Evolutionary conservation across 1,284 basidiomycete species (phyloP).

Genomic region (Naganishia liquefaciens): DNA sequence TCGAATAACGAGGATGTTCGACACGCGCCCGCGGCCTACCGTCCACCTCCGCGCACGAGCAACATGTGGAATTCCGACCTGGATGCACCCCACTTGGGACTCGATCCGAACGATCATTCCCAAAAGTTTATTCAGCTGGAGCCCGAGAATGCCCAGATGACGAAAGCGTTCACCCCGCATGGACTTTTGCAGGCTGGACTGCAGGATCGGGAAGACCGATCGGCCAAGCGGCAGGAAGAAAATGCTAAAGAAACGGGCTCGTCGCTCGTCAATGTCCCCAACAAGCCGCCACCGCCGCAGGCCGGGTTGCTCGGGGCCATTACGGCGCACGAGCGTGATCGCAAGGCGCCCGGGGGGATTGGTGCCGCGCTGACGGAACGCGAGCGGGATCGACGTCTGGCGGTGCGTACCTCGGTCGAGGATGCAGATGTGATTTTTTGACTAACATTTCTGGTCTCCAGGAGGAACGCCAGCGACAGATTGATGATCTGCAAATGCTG

Average conservation of each 20-base stretch:
- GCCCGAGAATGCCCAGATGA: constrained; percentile 70
- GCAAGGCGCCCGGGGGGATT: constrained; percentile 89
- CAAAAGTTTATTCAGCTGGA: constrained; percentile 76
- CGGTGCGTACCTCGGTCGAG: constrained; percentile 49
- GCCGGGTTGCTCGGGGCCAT: constrained; percentile 94
- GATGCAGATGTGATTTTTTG: not conserved
- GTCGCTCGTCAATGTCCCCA: constrained; percentile 87
- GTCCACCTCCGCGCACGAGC: constrained; percentile 4
- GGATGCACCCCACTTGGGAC: constrained; percentile 63
- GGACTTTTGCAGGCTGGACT: constrained; percentile 91
- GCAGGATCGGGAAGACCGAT: constrained; percentile 91
- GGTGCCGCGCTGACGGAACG: constrained; percentile 92
- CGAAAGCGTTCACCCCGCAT: constrained; percentile 90
- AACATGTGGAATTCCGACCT: constrained; percentile 76
- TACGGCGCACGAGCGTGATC: constrained; percentile 88
- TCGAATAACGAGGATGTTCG: constrained; percentile 4
- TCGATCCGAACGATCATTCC: constrained; percentile 48
- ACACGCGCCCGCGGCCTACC: constrained; percentile 2
- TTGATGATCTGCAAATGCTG: constrained; percentile 83
- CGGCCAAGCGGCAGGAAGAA: constrained; percentile 91
- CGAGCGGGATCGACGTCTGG: constrained; percentile 84
- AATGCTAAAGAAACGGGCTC: constrained; percentile 84
- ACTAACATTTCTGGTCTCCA: constrained; percentile 19
- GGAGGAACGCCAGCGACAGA: constrained; percentile 86
- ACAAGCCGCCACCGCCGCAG: constrained; percentile 92